phyloP scores from a whole-genome alignment of 1,284 basidiomycete genomes.

The Peniophora sp. region DNA sequence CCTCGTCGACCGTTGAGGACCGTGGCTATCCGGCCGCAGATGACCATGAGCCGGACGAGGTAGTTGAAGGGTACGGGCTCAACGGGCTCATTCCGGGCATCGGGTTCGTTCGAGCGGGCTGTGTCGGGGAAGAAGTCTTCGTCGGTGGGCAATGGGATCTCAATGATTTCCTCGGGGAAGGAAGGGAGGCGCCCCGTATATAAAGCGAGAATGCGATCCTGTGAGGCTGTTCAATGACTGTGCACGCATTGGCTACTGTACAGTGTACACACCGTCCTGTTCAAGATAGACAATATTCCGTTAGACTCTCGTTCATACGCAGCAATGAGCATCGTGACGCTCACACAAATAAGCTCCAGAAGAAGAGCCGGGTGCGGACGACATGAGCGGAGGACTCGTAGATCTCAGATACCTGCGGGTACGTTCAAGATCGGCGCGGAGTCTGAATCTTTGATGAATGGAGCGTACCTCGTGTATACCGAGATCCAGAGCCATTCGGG shows the following conservation, averaged over 20 bases:
- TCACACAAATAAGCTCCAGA: conserved; percentile 31
- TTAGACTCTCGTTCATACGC: neutral
- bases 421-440: no score
- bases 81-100: conserved; percentile 15
- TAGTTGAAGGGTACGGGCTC: conserved; percentile 30
- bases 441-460: no score
- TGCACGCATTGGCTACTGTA: neutral
- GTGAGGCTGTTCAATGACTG: neutral
- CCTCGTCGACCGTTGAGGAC: conserved; percentile 30
- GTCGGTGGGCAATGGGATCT: conserved; percentile 30
- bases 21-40: conserved; percentile 28
- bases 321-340: conserved; percentile 1
- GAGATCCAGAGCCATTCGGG: conserved; percentile 32
- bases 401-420: conserved; percentile 21
- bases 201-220: conserved; percentile 32
- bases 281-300: neutral
- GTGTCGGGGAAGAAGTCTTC: conserved; percentile 30
- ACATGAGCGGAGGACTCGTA: conserved; percentile 30
- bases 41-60: conserved; percentile 29
- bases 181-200: conserved; percentile 21
- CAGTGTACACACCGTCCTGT: neutral
- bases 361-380: conserved; percentile 25
- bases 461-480: conserved; percentile 27
- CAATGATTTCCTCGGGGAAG: conserved; percentile 32
- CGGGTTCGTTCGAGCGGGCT: conserved; percentile 17